These are phyloP conservation scores for Earliella scabrosa DNA, from an alignment of 1,284 basidiomycete genomes.

Conservation along the genomic window DNA sequence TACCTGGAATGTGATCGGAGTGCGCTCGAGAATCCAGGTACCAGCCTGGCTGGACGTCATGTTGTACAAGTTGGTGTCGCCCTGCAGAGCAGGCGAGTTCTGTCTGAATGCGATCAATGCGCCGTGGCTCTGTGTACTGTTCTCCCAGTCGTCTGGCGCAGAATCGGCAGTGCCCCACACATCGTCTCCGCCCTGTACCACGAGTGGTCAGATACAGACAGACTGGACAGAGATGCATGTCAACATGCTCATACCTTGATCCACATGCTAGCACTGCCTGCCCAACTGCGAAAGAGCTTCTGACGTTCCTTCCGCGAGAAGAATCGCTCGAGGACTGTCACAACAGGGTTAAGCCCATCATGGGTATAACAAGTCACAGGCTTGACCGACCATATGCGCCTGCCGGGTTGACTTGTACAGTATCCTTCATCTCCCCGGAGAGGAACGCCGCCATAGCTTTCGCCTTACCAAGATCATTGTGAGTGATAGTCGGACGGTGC, in stretches of 20 bases:
- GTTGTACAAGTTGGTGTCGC: slow-evolving; percentile 51
- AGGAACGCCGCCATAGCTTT: slow-evolving; percentile 97
- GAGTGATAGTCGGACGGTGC: background rate
- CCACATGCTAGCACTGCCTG: slow-evolving; percentile 93
- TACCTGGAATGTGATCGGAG: slow-evolving; percentile 85
- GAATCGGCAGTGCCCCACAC: slow-evolving; percentile 85
- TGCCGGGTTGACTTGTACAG: slow-evolving; percentile 89
- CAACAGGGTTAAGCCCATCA: background rate
- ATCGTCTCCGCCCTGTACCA: slow-evolving; percentile 77
- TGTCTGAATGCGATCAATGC: slow-evolving; percentile 83
- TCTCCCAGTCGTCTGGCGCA: slow-evolving; percentile 80
- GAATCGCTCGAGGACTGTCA: slow-evolving; percentile 83
- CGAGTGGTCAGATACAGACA: background rate
- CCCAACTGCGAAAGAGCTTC: slow-evolving; percentile 93
- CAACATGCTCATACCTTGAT: slow-evolving; percentile 67
- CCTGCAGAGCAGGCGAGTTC: slow-evolving; percentile 26
- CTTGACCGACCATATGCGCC: slow-evolving; percentile 71
- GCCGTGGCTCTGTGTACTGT: slow-evolving; percentile 74
- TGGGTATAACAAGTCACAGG: background rate
- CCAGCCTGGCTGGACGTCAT: slow-evolving; percentile 83
- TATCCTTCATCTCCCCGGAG: slow-evolving; percentile 95
- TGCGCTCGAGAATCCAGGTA: slow-evolving; percentile 85
- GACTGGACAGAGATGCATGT: background rate
- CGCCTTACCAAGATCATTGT: slow-evolving; percentile 54
- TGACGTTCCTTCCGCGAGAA: slow-evolving; percentile 92